These are phyloP conservation scores for Fagus crenata DNA, from an alignment of 306 rosid species.

Conservation along the genomic window DNA sequence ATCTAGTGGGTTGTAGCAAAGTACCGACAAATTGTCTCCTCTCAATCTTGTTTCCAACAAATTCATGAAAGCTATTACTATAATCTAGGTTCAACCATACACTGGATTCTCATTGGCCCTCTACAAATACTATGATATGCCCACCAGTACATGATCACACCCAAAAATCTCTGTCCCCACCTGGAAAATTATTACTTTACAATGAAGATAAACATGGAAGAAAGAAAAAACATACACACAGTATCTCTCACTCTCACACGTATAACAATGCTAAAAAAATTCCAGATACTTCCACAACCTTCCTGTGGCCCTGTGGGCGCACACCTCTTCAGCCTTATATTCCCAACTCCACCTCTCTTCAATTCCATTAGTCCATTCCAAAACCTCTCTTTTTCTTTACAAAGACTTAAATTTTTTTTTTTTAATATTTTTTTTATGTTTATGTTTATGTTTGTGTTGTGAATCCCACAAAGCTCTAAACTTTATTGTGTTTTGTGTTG, in stretches of 20 bases:
- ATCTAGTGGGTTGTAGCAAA: too few relatives aligned
- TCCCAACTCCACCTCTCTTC: background rate
- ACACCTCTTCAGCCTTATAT: constrained; percentile 1
- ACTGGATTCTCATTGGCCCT: background rate
- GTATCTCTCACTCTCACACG: background rate
- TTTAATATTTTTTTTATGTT: background rate
- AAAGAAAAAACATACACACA: background rate
- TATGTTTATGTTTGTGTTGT: background rate
- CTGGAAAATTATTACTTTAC: background rate
- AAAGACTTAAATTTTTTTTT: background rate
- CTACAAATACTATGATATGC: background rate
- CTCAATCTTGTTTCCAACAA: too few relatives aligned
- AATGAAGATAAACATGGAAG: constrained; percentile 14
- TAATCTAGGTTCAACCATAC: background rate
- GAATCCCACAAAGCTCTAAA: too few relatives aligned
- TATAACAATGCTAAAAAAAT: background rate
- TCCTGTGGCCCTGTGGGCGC: constrained; percentile 42
- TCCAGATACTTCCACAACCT: constrained; percentile 73
- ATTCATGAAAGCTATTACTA: too few relatives aligned
- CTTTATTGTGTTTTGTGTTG: background rate
- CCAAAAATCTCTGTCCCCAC: constrained; percentile 19
- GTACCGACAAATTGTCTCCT: too few relatives aligned
- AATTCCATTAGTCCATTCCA: background rate
- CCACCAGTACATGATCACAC: background rate
- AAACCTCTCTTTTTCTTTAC: background rate